Conservation (phyloP, 2,329 filamentous ascomycete genomes). For the Aspergillus pseudoglaucus region DNA sequence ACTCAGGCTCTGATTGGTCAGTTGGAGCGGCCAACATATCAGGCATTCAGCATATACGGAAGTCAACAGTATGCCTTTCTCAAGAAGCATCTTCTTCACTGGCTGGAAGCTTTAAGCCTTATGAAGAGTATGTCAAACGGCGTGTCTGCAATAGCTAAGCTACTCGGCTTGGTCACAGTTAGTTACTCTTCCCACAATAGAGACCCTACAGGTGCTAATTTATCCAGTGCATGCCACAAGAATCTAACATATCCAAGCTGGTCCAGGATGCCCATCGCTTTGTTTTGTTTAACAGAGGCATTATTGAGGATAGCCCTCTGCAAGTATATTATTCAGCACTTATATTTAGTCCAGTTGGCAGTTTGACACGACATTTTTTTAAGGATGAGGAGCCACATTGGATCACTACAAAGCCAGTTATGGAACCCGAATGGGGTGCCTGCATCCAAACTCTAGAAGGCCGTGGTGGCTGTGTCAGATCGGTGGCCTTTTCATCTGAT, state of each 20-base stretch:
- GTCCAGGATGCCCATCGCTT: conserved; percentile 17
- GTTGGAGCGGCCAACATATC: too few species aligned
- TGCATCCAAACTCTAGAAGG: conserved; percentile 9
- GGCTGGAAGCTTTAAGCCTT: conserved; percentile 5
- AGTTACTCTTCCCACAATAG: neutral
- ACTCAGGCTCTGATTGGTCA: too few species aligned
- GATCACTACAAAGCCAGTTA: neutral
- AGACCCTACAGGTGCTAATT: neutral
- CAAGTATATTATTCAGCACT: conserved; percentile 24
- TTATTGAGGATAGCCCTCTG: conserved; percentile 17
- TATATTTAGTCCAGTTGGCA: conserved; percentile 19
- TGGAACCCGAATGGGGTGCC: conserved; percentile 10
- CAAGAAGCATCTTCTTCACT: conserved; percentile 4
- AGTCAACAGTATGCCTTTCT: too few species aligned
- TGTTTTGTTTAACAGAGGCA: conserved; percentile 16
- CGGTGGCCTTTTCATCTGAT: neutral
- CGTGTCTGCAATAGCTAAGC: neutral
- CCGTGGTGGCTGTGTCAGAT: conserved; percentile 4
- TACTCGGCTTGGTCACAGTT: conserved; percentile 9
- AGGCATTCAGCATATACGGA: too few species aligned
- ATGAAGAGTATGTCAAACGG: conserved; percentile 1
- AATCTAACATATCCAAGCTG: neutral
- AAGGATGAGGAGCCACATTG: conserved; percentile 2
- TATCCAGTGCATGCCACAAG: neutral
- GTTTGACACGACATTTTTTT: conserved; percentile 11